Evolutionary conservation across 164 flowering plant genomes (phyloP), one percentile per base, ranked within the genome.

Genomic region (Aristolochia contorta): DNA sequence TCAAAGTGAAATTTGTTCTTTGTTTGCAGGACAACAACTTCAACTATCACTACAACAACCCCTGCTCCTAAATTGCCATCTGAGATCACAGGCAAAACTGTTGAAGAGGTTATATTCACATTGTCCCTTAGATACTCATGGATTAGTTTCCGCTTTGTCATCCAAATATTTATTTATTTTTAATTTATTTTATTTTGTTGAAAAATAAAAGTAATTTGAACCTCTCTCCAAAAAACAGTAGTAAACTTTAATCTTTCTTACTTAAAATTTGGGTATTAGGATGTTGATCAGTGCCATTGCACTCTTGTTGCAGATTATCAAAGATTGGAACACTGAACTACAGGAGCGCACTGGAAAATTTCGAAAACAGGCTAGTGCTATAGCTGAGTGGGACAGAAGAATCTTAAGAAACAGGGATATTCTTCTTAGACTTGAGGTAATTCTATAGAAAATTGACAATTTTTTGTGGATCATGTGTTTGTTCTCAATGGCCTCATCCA

Each of bases 351-450:
- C 97, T 65, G 86, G 86, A 54, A 93, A 86, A 66, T 93, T 93
- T 47, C 75, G 85, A 24, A 90, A 90, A 78, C 99, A 93, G 60
- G 99, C 99, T 69, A 74, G 65, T 75, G 91, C 97, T 47, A 80
- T 93, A 64, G 92, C 95, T 74, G 99, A 93, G 48, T 93, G 99
- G 99, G 99, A 93, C 65, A 79, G 72, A 72, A 87, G 91, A 69
- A 91, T 93, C 53, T 72, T 93, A 72, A 91, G 79, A 66, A 93
- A 93, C 66, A 85, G 99, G 33, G 94, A 88, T 71, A 76, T 90
- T 70, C 95, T 93, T 71, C 82, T 93, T 32, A 82, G 79, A 67
- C 96, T 93, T 62, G 99, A 93, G 99, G 99, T 93, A 60, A 45
- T 59, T 67, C 14, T 23, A 20, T 21, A 49, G 22, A 16, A n/a